Conservation (phyloP, 805 yeast species). For the Wickerhamomyces chaumierensis region DNA sequence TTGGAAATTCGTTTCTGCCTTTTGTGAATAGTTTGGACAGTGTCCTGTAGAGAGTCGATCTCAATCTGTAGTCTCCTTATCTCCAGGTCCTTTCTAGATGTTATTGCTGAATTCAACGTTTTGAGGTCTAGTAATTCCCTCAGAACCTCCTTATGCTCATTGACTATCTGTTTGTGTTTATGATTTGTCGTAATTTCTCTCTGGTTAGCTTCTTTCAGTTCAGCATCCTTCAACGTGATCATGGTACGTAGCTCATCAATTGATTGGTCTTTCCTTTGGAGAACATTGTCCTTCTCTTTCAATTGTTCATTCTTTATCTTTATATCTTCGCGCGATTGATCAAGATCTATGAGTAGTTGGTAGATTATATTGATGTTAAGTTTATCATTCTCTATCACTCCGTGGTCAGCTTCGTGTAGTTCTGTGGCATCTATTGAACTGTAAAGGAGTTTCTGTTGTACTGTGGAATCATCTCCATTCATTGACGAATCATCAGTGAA, state of each 20-base stretch:
- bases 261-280: conserved; percentile 2
- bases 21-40: conserved; percentile 4
- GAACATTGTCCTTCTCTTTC: conserved; percentile 6
- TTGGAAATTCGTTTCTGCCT: conserved; percentile 4
- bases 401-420: background rate
- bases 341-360: conserved; percentile 8
- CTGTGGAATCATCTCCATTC: background rate
- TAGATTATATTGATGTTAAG: conserved; percentile 9
- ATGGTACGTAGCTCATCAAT: background rate
- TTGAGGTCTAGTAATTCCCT: background rate
- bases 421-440: background rate
- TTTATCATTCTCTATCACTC: conserved; percentile 5
- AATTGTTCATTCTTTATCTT: conserved; percentile 4
- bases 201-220: conserved; percentile 2
- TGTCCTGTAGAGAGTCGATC: conserved; percentile 13
- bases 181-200: background rate
- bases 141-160: conserved; percentile 1
- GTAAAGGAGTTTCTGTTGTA: background rate
- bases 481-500: background rate
- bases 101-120: conserved; percentile 7
- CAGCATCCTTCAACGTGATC: conserved; percentile 1
- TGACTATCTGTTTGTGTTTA: background rate
- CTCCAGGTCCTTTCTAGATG: conserved; percentile 13
- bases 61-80: conserved; percentile 8
- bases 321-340: conserved; percentile 5